phyloP scores from a whole-genome alignment of 2,329 filamentous ascomycete genomes.

The Neurospora sp. region DNA sequence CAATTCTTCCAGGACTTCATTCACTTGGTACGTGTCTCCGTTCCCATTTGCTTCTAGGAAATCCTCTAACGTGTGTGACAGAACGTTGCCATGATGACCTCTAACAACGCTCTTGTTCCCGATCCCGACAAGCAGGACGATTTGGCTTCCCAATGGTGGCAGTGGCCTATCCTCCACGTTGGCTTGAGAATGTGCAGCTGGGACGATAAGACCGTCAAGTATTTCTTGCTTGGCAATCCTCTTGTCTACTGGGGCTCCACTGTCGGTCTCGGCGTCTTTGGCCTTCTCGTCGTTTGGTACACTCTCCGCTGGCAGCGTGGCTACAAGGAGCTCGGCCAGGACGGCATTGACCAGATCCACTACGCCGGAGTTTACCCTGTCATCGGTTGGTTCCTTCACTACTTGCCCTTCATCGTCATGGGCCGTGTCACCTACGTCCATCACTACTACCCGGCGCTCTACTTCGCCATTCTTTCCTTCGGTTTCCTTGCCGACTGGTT shows the following conservation, averaged over 20 bases:
- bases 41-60: constrained; percentile 1
- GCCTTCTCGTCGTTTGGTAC: constrained; percentile 70
- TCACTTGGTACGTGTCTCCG: constrained; percentile 39
- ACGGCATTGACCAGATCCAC: constrained; percentile 88
- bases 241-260: constrained; percentile 94
- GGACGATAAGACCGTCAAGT: constrained; percentile 93
- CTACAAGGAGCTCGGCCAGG: constrained; percentile 68
- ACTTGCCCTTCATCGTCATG: constrained; percentile 93
- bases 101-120: constrained; percentile 94
- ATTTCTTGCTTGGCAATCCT: constrained; percentile 96
- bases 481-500: constrained; percentile 87
- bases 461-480: constrained; percentile 85
- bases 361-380: constrained; percentile 87
- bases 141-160: constrained; percentile 92
- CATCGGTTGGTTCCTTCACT: constrained; percentile 92
- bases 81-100: constrained; percentile 99
- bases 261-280: constrained; percentile 63
- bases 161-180: constrained; percentile 93
- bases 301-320: constrained; percentile 92
- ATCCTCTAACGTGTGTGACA: constrained; percentile 2
- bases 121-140: constrained; percentile 99
- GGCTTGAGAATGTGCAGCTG: constrained; percentile 98
- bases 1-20: constrained; percentile 97
- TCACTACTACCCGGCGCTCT: constrained; percentile 97
- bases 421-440: constrained; percentile 98